Base-by-base conservation (phyloP, 257 asterid genomes). In the Datura wrightii region DNA sequence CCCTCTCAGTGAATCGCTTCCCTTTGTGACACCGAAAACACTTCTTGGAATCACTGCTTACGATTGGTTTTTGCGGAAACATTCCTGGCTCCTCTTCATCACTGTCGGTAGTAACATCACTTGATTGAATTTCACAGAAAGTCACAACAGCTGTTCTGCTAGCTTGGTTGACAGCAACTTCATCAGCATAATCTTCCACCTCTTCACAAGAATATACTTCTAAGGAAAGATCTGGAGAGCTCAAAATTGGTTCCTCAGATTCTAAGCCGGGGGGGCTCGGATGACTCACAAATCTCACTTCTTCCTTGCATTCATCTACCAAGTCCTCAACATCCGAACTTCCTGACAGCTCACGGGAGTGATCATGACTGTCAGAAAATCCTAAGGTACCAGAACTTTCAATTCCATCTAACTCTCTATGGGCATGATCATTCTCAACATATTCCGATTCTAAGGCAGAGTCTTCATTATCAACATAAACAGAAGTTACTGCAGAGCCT, bases 241-340 rank as follows among this genome's bases (percentile, higher is more conserved):
- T 66, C 85, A 63, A 79, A 54, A 55, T 72, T 36, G 85, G 66
- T 81, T 86, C 86, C 50, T 88, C 85, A 3, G 87, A 84, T 81
- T 87, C 81, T 16, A 89, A 65, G 56, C 79, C 59, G 31, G 58
- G n/a, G 44, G 85, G 84, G 2, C 59, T 82, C 24, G 83, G 62
- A 53, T 37, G 42, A 79, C 54, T 16, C 41, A 5, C 76, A 76
- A 83, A 44, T 15, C 53, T 85, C 59, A 56, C 15, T 15, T 86
- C 78, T 90, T 87, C 79, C 83, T 71, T 84, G 78, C 85, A 53
- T 50, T 83, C 90, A 15, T 86, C 87, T 18, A 83, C 37, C 6
- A 89, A 71, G 24, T 89, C 93, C 85, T 92, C 97, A 15, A 89
- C 85, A 85, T 94, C 99, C 41, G 96, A 92, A 88, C 96, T 92